Evolutionary conservation across 2,329 filamentous ascomycete genomes (phyloP).

Genomic region (Chrysosporium queenslandicum): DNA sequence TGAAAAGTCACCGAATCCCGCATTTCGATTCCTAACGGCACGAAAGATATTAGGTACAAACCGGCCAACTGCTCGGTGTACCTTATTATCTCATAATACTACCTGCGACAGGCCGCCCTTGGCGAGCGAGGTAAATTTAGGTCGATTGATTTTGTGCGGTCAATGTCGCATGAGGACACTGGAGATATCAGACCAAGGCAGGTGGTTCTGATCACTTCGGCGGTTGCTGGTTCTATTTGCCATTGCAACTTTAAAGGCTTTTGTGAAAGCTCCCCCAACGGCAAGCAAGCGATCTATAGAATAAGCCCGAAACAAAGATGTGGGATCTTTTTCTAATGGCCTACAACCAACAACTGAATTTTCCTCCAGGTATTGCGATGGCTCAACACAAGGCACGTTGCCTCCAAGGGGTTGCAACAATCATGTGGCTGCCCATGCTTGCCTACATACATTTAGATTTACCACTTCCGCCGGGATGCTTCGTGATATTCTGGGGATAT

Average conservation of each 20-base stretch:
- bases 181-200: neutral
- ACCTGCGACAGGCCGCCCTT: neutral
- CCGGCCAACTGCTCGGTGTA: neutral
- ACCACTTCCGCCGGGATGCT: too few relatives aligned
- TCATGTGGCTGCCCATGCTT: neutral
- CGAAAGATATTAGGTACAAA: neutral
- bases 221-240: too few relatives aligned
- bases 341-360: too few relatives aligned
- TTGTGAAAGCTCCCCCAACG: too few relatives aligned
- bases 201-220: too few relatives aligned
- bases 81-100: neutral
- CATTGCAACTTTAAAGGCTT: too few relatives aligned
- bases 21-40: neutral
- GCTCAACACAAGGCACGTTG: too few relatives aligned
- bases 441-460: neutral
- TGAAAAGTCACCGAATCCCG: neutral
- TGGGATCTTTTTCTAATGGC: too few relatives aligned
- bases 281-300: too few relatives aligned
- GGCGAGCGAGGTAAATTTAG: neutral
- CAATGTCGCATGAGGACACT: neutral
- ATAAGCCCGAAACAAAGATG: too few relatives aligned
- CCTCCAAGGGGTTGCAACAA: neutral
- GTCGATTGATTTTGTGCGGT: neutral
- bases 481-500: too few relatives aligned
- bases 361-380: too few relatives aligned